A percentile compares a stretch with the other conserved stretches of the same genome.
Evolutionary conservation across 257 asterid species (phyloP).

Genomic region (Solanum lycopersicoides): DNA sequence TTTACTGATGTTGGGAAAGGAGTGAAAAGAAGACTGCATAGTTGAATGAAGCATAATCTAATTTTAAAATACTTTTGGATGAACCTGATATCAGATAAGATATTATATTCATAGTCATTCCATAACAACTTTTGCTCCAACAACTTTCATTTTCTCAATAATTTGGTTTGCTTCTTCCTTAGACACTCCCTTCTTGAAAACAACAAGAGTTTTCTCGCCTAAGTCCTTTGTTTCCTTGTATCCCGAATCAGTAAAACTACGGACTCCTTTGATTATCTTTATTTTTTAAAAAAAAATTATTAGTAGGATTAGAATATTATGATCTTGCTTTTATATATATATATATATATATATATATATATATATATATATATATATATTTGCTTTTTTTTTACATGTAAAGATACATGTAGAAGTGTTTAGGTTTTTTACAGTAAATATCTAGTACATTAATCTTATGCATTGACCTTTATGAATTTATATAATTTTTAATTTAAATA

Average conservation of each 20-base stretch:
- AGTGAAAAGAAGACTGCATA: background rate
- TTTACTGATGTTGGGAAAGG: background rate
- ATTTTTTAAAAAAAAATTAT: conserved; percentile 24
- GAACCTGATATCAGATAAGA: background rate
- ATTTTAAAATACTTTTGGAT: background rate
- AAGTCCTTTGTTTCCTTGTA: conserved; percentile 36
- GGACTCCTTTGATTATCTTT: conserved; percentile 54
- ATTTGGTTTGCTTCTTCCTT: conserved; percentile 37
- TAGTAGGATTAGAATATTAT: too few species aligned
- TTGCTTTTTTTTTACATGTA: too few species aligned
- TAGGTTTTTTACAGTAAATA: too few species aligned
- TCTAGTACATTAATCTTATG: too few species aligned
- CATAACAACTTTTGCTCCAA: conserved; percentile 12
- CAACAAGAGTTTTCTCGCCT: conserved; percentile 30
- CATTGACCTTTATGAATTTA: too few species aligned
- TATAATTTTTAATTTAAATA: too few species aligned
- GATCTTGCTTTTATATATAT: too few species aligned
- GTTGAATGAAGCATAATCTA: background rate
- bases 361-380: too few species aligned
- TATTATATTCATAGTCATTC: conserved; percentile 6
- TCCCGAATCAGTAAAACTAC: conserved; percentile 29
- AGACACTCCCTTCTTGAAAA: conserved; percentile 29
- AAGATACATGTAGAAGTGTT: too few species aligned
- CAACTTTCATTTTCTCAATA: conserved; percentile 29
- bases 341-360: too few species aligned